Percentiles rank a stretch among this genome's conserved stretches.
Conservation (phyloP, 768 basidiomycete genomes). For the Leccinum olivaceopallidum region DNA sequence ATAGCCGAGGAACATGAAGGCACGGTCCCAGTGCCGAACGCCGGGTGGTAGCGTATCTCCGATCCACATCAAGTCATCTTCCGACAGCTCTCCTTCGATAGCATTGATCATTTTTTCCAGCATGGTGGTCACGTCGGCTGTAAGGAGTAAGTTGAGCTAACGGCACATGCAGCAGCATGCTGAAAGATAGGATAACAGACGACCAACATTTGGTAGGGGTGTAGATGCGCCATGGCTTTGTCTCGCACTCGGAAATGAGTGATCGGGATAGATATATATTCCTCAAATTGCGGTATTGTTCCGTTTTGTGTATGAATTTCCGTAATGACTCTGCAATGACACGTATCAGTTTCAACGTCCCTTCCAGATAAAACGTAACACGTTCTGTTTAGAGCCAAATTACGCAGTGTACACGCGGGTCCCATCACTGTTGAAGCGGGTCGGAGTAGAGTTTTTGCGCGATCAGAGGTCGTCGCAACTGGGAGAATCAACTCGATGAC, state of each 20-base stretch:
- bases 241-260: neutral
- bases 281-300: neutral
- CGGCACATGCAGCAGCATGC: neutral
- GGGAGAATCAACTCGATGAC: neutral
- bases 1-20: neutral
- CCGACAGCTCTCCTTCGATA: conserved; percentile 18
- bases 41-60: conserved; percentile 21
- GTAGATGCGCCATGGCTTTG: neutral
- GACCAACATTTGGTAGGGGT: neutral
- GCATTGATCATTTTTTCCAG: conserved; percentile 23
- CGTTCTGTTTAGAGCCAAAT: conserved; percentile 20
- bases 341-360: neutral
- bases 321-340: neutral
- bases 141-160: neutral
- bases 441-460: neutral
- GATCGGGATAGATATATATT: neutral
- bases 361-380: neutral
- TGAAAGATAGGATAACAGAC: neutral
- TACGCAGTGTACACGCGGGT: conserved; percentile 25
- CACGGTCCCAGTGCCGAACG: conserved; percentile 18
- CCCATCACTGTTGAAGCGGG: conserved; percentile 25
- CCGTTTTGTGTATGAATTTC: neutral
- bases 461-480: neutral
- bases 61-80: conserved; percentile 19
- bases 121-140: conserved; percentile 18